These are phyloP conservation scores for Saturnispora galanensis DNA, from an alignment of 805 yeast species.

Conservation along the genomic window DNA sequence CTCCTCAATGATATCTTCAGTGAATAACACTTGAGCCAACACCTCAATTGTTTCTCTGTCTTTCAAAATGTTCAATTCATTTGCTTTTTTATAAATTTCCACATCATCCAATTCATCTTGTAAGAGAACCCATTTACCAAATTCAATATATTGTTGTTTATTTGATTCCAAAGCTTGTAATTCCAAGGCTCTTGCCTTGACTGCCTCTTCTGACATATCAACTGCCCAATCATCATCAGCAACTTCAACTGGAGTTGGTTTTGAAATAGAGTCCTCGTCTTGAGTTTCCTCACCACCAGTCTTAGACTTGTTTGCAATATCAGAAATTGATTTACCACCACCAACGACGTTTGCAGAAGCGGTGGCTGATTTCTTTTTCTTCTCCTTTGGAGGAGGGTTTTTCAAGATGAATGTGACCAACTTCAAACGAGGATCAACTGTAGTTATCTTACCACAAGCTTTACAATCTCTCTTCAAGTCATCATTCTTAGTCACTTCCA, in stretches of 20 bases:
- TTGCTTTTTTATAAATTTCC: conserved; percentile 85
- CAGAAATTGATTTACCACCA: conserved; percentile 74
- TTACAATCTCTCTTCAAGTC: conserved; percentile 85
- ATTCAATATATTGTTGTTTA: conserved; percentile 51
- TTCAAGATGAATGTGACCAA: conserved; percentile 79
- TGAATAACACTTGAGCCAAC: conserved; percentile 82
- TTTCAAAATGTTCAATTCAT: conserved; percentile 61
- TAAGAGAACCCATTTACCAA: conserved; percentile 81
- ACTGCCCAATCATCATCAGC: conserved; percentile 96
- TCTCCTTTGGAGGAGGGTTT: conserved; percentile 71
- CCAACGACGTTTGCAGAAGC: conserved; percentile 85
- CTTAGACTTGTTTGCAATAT: conserved; percentile 49
- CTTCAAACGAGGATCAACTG: conserved; percentile 78
- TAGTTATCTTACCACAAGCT: conserved; percentile 91
- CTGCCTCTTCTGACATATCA: conserved; percentile 94
- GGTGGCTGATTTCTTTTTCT: conserved; percentile 38
- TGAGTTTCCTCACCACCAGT: not conserved
- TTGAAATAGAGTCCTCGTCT: conserved; percentile 32
- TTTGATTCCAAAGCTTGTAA: conserved; percentile 42
- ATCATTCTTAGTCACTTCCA: conserved; percentile 66
- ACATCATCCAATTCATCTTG: conserved; percentile 58
- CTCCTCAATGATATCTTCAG: conserved; percentile 63
- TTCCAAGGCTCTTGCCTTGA: conserved; percentile 81
- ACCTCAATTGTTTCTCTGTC: conserved; percentile 80
- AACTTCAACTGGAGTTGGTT: conserved; percentile 43